phyloP scores from a whole-genome alignment of 768 basidiomycete species.

The Boletus eberwhitei region DNA sequence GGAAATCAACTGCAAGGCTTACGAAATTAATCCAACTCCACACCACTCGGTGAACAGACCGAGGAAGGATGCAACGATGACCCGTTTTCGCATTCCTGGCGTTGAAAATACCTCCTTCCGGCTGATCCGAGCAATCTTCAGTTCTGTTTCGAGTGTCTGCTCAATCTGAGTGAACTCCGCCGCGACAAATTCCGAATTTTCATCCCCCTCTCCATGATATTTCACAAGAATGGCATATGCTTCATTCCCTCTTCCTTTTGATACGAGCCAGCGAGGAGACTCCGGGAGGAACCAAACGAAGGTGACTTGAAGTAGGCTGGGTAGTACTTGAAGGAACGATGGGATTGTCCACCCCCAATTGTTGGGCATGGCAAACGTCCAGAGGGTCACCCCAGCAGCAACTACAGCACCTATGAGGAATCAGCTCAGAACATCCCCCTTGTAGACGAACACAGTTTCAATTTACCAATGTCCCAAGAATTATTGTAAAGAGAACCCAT shows the following conservation, averaged over 20 bases:
- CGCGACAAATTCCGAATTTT: constrained; percentile 48
- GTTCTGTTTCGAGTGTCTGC: constrained; percentile 42
- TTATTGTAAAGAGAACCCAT: constrained; percentile 11
- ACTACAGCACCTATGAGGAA: constrained; percentile 10
- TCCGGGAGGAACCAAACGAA: constrained; percentile 62
- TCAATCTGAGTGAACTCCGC: constrained; percentile 58
- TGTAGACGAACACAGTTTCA: background rate
- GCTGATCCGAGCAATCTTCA: background rate
- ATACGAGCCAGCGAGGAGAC: constrained; percentile 63
- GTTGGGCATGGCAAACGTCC: constrained; percentile 55
- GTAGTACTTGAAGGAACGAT: constrained; percentile 52
- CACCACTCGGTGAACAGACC: constrained; percentile 14
- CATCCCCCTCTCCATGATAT: constrained; percentile 61
- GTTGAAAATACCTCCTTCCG: constrained; percentile 2
- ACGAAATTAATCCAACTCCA: constrained; percentile 14
- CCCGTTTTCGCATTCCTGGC: constrained; percentile 15
- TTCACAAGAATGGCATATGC: constrained; percentile 48
- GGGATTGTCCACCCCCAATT: constrained; percentile 74
- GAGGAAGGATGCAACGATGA: constrained; percentile 9
- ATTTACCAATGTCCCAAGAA: constrained; percentile 11
- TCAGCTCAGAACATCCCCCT: background rate
- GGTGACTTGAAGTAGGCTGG: constrained; percentile 48
- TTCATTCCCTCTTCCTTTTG: constrained; percentile 50
- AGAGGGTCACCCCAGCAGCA: constrained; percentile 55
- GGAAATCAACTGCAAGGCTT: background rate